A percentile compares a stretch with the other conserved stretches of the same genome.
phyloP scores from a whole-genome alignment of 2,329 filamentous ascomycete species.

The Incumbomyces delicatus region DNA sequence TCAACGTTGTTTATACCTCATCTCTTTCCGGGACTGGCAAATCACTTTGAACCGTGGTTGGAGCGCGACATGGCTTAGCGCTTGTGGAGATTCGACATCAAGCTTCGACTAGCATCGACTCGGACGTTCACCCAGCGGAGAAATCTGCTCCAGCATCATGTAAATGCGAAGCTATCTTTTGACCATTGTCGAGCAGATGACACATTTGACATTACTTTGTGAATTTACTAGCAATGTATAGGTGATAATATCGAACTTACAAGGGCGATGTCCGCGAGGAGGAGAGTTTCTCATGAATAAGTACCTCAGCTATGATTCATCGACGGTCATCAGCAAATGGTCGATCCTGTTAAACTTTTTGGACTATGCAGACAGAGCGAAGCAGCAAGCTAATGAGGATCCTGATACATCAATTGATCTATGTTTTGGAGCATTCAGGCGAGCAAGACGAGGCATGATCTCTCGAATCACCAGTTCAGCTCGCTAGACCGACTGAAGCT shows the following conservation, averaged over 20 bases:
- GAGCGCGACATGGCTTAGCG: slow-evolving; percentile 5
- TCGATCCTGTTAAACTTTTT: not conserved
- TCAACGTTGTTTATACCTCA: slow-evolving; percentile 8
- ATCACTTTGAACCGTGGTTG: not conserved
- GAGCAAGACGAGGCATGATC: slow-evolving; percentile 3
- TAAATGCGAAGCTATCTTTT: not conserved
- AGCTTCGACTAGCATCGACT: slow-evolving; percentile 10
- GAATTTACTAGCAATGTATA: too few species aligned
- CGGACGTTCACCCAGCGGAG: not conserved
- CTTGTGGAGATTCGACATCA: slow-evolving; percentile 18
- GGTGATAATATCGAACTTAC: too few species aligned
- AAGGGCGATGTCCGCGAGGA: too few species aligned
- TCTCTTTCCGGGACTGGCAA: slow-evolving; percentile 1
- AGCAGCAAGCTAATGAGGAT: slow-evolving; percentile 1
- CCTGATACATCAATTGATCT: slow-evolving; percentile 3
- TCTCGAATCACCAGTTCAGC: not conserved
- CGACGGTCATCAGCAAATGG: not conserved
- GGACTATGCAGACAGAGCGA: not conserved
- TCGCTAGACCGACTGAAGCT: not conserved
- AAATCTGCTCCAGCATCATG: not conserved
- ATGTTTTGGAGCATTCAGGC: slow-evolving; percentile 7
- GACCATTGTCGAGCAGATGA: not conserved
- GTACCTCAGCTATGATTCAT: too few species aligned
- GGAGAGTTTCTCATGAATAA: too few species aligned
- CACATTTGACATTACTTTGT: too few species aligned